These are phyloP conservation scores for Hanseniaspora uvarum DNA, from an alignment of 1,139 yeast species.

Conservation along the genomic window DNA sequence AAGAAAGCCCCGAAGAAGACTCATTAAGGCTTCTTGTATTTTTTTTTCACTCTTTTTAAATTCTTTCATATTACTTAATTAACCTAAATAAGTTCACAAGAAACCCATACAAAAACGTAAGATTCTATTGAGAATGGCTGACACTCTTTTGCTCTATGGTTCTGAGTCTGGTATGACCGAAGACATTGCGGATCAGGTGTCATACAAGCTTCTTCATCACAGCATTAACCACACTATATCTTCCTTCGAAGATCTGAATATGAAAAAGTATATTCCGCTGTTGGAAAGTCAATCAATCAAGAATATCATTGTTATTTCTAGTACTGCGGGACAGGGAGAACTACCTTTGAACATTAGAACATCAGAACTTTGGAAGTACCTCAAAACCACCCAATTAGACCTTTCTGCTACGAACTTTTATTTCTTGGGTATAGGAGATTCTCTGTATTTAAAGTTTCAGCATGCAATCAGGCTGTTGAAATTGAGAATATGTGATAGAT, in stretches of 20 bases:
- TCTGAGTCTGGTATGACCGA: constrained; percentile 90
- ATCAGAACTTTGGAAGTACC: constrained; percentile 52
- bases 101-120: too few species aligned
- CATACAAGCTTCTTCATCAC: constrained; percentile 46
- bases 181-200: constrained; percentile 65
- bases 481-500: constrained; percentile 53
- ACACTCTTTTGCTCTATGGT: constrained; percentile 60
- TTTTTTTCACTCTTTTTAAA: neutral
- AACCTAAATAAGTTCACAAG: neutral
- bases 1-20: too few species aligned
- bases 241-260: neutral
- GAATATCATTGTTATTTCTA: constrained; percentile 56
- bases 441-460: constrained; percentile 79
- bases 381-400: constrained; percentile 48
- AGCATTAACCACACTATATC: constrained; percentile 25
- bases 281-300: constrained; percentile 26
- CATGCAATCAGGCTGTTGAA: constrained; percentile 78
- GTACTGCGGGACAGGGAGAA: constrained; percentile 96
- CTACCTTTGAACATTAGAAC: constrained; percentile 65
- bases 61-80: too few species aligned
- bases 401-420: constrained; percentile 57
- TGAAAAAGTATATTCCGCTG: neutral
- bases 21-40: too few species aligned
- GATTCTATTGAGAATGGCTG: constrained; percentile 26
- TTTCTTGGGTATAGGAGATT: constrained; percentile 88